Conservation (phyloP, 495 filamentous ascomycete genomes). For the Hypoxylon cercidicola region DNA sequence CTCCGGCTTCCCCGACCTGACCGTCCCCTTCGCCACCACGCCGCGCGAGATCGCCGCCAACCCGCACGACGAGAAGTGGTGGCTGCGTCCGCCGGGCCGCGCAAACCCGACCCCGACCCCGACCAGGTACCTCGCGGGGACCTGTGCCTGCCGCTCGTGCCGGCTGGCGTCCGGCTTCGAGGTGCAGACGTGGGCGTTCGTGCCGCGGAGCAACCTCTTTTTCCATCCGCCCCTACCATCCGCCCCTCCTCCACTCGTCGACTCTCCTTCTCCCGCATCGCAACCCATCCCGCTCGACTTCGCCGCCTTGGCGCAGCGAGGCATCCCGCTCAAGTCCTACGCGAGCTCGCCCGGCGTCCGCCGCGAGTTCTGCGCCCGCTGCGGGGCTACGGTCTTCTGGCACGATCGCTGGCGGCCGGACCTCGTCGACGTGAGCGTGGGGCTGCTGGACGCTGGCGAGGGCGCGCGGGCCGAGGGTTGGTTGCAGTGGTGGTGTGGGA, state of each 20-base stretch:
- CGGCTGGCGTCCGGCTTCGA: slow-evolving; percentile 71
- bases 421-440: slow-evolving; percentile 73
- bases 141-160: slow-evolving; percentile 73
- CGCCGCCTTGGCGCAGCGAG: slow-evolving; percentile 49
- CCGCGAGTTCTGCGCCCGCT: slow-evolving; percentile 71
- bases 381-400: slow-evolving; percentile 77
- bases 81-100: slow-evolving; percentile 38
- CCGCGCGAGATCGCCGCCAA: slow-evolving; percentile 58
- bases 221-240: slow-evolving; percentile 38
- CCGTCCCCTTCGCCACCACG: slow-evolving; percentile 44
- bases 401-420: slow-evolving; percentile 64
- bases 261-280: slow-evolving; percentile 4
- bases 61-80: slow-evolving; percentile 49
- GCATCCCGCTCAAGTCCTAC: slow-evolving; percentile 59
- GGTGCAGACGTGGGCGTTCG: slow-evolving; percentile 74
- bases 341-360: slow-evolving; percentile 63
- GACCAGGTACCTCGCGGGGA: slow-evolving; percentile 69
- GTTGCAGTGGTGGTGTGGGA: slow-evolving; percentile 68
- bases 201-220: slow-evolving; percentile 69
- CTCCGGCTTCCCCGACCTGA: slow-evolving; percentile 50
- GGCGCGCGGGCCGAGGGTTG: slow-evolving; percentile 67
- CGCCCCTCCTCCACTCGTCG: not conserved
- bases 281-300: slow-evolving; percentile 56
- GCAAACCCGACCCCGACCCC: too few relatives aligned
- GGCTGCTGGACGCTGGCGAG: slow-evolving; percentile 62